Conservation (phyloP, 176 grass and related monocot genomes). For the Zea luxurians region DNA sequence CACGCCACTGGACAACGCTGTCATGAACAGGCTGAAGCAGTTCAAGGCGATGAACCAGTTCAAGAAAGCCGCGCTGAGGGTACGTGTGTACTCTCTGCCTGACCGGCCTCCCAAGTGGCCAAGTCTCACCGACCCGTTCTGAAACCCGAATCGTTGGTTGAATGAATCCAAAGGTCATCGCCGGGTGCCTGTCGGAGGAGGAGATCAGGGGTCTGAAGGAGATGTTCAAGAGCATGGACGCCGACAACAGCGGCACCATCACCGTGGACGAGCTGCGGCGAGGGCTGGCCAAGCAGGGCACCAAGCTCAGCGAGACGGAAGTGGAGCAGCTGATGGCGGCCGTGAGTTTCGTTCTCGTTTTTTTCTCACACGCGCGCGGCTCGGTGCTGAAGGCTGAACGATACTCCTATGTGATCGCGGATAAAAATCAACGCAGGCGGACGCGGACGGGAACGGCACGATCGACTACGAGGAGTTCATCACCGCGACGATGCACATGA, state of each 20-base stretch:
- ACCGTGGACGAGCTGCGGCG: slow-evolving; percentile 69
- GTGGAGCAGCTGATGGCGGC: slow-evolving; percentile 84
- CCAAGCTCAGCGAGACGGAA: slow-evolving; percentile 68
- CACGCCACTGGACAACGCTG: slow-evolving; percentile 76
- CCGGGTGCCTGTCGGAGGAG: slow-evolving; percentile 80
- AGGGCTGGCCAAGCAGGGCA: slow-evolving; percentile 74
- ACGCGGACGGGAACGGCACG: slow-evolving; percentile 74
- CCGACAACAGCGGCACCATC: slow-evolving; percentile 82
- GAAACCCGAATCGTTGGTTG: background rate
- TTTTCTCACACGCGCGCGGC: background rate
- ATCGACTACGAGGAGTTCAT: slow-evolving; percentile 93
- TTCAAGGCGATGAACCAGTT: slow-evolving; percentile 95
- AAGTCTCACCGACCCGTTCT: background rate
- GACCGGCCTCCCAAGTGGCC: background rate
- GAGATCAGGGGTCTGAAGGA: slow-evolving; percentile 85
- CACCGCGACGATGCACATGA: slow-evolving; percentile 92
- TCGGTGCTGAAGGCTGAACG: background rate
- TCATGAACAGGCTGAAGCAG: slow-evolving; percentile 79
- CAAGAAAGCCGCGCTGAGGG: slow-evolving; percentile 88
- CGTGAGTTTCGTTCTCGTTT: slow-evolving; percentile 35
- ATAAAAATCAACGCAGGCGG: slow-evolving; percentile 48
- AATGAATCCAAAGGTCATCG: slow-evolving; percentile 52
- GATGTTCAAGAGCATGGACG: slow-evolving; percentile 86
- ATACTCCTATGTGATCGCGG: too few relatives aligned
- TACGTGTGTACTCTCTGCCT: background rate